A percentile compares a stretch with the other conserved stretches of the same genome.
These are phyloP conservation scores for Boletus sp. DNA, from an alignment of 1,284 basidiomycete species.

Conservation along the genomic window DNA sequence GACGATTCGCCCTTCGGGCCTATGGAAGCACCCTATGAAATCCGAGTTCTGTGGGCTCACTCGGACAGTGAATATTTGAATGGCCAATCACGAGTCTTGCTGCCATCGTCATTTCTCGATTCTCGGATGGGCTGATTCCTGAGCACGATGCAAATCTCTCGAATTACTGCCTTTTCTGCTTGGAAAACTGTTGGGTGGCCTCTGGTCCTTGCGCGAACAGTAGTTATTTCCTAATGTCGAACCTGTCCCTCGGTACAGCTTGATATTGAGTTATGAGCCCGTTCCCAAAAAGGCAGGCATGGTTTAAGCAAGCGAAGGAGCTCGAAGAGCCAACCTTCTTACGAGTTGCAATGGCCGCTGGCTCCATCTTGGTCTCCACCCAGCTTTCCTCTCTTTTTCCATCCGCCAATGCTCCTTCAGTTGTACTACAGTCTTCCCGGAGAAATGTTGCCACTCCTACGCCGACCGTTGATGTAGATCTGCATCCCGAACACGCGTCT, in stretches of 20 bases:
- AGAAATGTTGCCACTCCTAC: slow-evolving; percentile 47
- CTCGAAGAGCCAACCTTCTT: no score
- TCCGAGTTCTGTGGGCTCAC: slow-evolving; percentile 1
- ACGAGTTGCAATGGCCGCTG: slow-evolving; percentile 36
- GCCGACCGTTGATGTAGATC: slow-evolving; percentile 44
- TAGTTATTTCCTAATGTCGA: no score
- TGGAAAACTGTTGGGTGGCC: background rate
- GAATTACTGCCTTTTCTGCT: background rate
- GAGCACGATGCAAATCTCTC: background rate
- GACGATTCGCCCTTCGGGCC: slow-evolving; percentile 18
- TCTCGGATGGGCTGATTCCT: slow-evolving; percentile 1
- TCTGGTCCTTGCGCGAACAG: no score
- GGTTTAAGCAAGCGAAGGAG: slow-evolving; percentile 4
- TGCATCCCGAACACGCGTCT: slow-evolving; percentile 71
- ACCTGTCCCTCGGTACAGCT: no score
- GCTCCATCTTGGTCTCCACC: slow-evolving; percentile 51
- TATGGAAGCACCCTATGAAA: slow-evolving; percentile 8
- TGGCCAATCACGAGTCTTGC: background rate
- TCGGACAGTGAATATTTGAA: background rate
- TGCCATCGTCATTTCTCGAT: slow-evolving; percentile 2
- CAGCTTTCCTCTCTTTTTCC: slow-evolving; percentile 64
- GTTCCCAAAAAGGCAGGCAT: slow-evolving; percentile 28
- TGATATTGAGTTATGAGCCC: no score
- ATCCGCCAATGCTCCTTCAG: slow-evolving; percentile 45
- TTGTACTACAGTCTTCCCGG: slow-evolving; percentile 55